Percentiles rank a stretch among this genome's conserved stretches.
These are phyloP conservation scores for Heliocybe sulcata DNA, from an alignment of 1,284 basidiomycete genomes.

Conservation along the genomic window DNA sequence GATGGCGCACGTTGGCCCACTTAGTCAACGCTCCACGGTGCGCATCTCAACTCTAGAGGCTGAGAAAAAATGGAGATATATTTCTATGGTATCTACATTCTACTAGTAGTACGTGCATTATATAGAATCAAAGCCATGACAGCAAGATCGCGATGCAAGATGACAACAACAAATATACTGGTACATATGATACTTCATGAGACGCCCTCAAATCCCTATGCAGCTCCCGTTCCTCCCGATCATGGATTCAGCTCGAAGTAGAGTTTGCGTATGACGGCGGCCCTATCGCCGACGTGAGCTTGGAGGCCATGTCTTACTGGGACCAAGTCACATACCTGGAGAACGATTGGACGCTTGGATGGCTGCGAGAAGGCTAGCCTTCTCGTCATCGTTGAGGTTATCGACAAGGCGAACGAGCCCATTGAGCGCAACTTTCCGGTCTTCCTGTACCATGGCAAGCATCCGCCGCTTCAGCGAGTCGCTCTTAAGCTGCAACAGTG, in stretches of 20 bases:
- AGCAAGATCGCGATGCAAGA: constrained; percentile 1
- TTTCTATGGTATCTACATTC: background rate
- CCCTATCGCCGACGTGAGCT: background rate
- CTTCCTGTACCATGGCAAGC: constrained; percentile 55
- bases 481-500: constrained; percentile 52
- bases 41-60: background rate
- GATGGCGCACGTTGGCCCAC: too few relatives aligned
- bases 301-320: background rate
- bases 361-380: constrained; percentile 48
- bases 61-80: background rate
- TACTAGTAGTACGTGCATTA: background rate
- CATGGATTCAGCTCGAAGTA: background rate
- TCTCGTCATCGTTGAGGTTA: constrained; percentile 67
- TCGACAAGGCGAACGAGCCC: constrained; percentile 64
- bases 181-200: constrained; percentile 1
- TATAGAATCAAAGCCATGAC: background rate
- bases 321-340: constrained; percentile 33
- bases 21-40: too few relatives aligned
- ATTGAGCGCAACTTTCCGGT: constrained; percentile 63
- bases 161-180: background rate
- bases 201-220: background rate
- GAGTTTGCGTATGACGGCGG: background rate
- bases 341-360: constrained; percentile 51
- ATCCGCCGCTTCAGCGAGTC: constrained; percentile 59
- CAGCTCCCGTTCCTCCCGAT: background rate